Evolutionary conservation across 352 stramenopile genomes (phyloP), one percentile per base, ranked within the genome.

Genomic region (Phytophthora sp.): DNA sequence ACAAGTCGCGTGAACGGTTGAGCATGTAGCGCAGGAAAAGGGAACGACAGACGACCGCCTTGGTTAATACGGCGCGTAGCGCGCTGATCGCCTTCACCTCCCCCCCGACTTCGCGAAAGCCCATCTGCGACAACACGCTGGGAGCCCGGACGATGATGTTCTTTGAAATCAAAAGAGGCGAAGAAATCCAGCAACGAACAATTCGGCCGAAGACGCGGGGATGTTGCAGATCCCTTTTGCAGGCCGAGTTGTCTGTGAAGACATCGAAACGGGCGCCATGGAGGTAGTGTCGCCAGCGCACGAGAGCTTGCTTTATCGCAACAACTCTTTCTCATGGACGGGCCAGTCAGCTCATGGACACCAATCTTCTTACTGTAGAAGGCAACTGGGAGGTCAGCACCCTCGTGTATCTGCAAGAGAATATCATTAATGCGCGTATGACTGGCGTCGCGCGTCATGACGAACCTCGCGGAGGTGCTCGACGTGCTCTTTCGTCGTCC

Each of bases 401-500:
- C 41, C 5, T 49, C 41, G 31, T 31, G 23, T 4, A 49, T 3
- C 18, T 49, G 41, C 3, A 12, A 49, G 6, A 49, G 21, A 7
- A 49, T 23, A 11, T 12, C 41, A 13, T 23, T 12, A 8, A 49
- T 49, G 41, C 41, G 31, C 8, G 24, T 15, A 3, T 49, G 41
- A 49, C 41, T 39, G 33, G 33, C 33, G 33, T 39, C 33, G 33
- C 7, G 4, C 29, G 29, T 33, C 29, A 33, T n/a, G n/a, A n/a
- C n/a, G n/a, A n/a, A 74, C 45, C 29, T 52, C 33, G 0, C 46
- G 44, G 0, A 81, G 15, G 20, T 76, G 73, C n/a, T 73, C 62
- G 9, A 42, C 33, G 2, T 62, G 57, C 27, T 63, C 57, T 1
- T 39, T 20, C 44, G 56, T 35, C 13, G 42, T 54, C 1, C 16